Conservation (phyloP, 2,329 filamentous ascomycete species). For the Helminthosporium solani region DNA sequence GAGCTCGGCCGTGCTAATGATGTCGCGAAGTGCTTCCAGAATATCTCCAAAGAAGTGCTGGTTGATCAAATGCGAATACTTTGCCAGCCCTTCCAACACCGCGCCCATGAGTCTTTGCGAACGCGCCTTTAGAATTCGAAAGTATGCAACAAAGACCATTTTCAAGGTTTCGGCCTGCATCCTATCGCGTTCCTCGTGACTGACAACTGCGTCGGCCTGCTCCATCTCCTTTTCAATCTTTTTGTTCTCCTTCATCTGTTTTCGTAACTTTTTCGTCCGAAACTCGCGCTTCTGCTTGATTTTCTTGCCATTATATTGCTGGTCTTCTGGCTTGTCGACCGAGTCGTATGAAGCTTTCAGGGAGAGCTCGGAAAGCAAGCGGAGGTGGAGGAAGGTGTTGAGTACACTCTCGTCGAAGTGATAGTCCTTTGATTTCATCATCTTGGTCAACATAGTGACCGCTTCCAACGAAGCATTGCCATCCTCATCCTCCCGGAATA, state of each 20-base stretch:
- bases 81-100: slow-evolving; percentile 88
- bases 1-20: slow-evolving; percentile 72
- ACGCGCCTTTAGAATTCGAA: slow-evolving; percentile 85
- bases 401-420: slow-evolving; percentile 79
- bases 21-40: slow-evolving; percentile 88
- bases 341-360: slow-evolving; percentile 77
- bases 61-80: slow-evolving; percentile 95
- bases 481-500: slow-evolving; percentile 87
- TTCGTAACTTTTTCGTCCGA: slow-evolving; percentile 83
- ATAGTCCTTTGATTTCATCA: slow-evolving; percentile 90
- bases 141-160: slow-evolving; percentile 92
- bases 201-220: slow-evolving; percentile 85
- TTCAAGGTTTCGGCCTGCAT: slow-evolving; percentile 97
- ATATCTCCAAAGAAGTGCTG: slow-evolving; percentile 98
- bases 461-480: slow-evolving; percentile 85
- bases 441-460: slow-evolving; percentile 80
- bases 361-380: slow-evolving; percentile 83
- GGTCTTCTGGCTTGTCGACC: slow-evolving; percentile 63
- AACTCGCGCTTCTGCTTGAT: slow-evolving; percentile 78
- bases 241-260: slow-evolving; percentile 81
- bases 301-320: slow-evolving; percentile 55
- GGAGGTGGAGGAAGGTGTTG: slow-evolving; percentile 87
- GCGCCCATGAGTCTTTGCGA: slow-evolving; percentile 90
- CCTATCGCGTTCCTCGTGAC: slow-evolving; percentile 86
- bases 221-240: slow-evolving; percentile 89